Evolutionary conservation across 176 grass and related monocot species (phyloP).

Genomic region (Zea mays): Zm-B73-REFERENCE-NAM-5.0 NC_050105.1:20611001-20611500

Average conservation of each 20-base stretch:
- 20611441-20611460: slow-evolving; percentile 80
- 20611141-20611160: slow-evolving; percentile 84
- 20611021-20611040: slow-evolving; percentile 87
- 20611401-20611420: slow-evolving; percentile 16
- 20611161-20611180: slow-evolving; percentile 49
- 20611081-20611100: slow-evolving; percentile 68
- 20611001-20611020: slow-evolving; percentile 75
- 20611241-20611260: slow-evolving; percentile 73
- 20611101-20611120: slow-evolving; percentile 74
- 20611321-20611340: slow-evolving; percentile 12
- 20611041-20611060: slow-evolving; percentile 65
- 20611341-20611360: background rate
- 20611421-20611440: slow-evolving; percentile 48
- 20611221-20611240: slow-evolving; percentile 62
- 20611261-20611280: slow-evolving; percentile 67
- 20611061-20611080: slow-evolving; percentile 73
- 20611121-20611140: slow-evolving; percentile 51
- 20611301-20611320: slow-evolving; percentile 28
- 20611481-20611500: slow-evolving; percentile 64
- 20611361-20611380: slow-evolving; percentile 19
- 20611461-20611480: slow-evolving; percentile 74
- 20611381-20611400: slow-evolving; percentile 5
- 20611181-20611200: slow-evolving; percentile 74
- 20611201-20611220: slow-evolving; percentile 58
- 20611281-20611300: slow-evolving; percentile 37